Percentiles rank a stretch among this genome's conserved stretches.
Conservation (phyloP, 1,284 basidiomycete genomes). For the Austroboletus novae-zelandiae region DNA sequence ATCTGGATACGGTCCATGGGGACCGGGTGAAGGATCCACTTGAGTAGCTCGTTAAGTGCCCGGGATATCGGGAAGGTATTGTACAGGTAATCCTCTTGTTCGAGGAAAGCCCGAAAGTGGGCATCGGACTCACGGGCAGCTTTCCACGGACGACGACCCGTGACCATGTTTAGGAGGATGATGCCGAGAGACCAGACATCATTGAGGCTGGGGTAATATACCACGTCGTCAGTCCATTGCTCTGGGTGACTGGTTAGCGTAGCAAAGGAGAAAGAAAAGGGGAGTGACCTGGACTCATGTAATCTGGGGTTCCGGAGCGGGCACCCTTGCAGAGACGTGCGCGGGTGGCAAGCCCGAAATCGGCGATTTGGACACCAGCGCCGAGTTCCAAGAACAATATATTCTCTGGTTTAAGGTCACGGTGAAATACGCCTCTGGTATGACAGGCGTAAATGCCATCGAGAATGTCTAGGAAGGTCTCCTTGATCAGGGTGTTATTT, state of each 20-base stretch:
- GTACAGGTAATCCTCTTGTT: constrained; percentile 68
- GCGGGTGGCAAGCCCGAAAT: constrained; percentile 83
- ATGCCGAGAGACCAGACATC: constrained; percentile 95
- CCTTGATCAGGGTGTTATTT: constrained; percentile 58
- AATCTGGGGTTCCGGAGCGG: constrained; percentile 79
- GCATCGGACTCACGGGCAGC: constrained; percentile 71
- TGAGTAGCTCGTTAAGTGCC: constrained; percentile 54
- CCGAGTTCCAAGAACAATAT: constrained; percentile 69
- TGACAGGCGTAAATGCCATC: constrained; percentile 78
- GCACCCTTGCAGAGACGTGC: constrained; percentile 65
- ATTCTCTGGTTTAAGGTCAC: constrained; percentile 90
- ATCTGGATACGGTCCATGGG: constrained; percentile 59
- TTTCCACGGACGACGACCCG: constrained; percentile 87
- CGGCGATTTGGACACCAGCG: constrained; percentile 64
- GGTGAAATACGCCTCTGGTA: constrained; percentile 72
- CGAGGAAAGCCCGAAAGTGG: constrained; percentile 68
- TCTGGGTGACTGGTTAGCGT: constrained; percentile 43
- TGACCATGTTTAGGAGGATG: constrained; percentile 82
- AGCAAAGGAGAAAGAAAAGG: background rate
- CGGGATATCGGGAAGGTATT: constrained; percentile 70
- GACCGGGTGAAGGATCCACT: constrained; percentile 55
- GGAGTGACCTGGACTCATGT: constrained; percentile 72
- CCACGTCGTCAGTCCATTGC: constrained; percentile 42
- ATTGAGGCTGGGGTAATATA: constrained; percentile 59
- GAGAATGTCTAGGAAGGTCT: constrained; percentile 71